These are phyloP conservation scores for Paramecium primaurelia DNA, from an alignment of 73 alveolate genomes.

Conservation along the genomic window DNA sequence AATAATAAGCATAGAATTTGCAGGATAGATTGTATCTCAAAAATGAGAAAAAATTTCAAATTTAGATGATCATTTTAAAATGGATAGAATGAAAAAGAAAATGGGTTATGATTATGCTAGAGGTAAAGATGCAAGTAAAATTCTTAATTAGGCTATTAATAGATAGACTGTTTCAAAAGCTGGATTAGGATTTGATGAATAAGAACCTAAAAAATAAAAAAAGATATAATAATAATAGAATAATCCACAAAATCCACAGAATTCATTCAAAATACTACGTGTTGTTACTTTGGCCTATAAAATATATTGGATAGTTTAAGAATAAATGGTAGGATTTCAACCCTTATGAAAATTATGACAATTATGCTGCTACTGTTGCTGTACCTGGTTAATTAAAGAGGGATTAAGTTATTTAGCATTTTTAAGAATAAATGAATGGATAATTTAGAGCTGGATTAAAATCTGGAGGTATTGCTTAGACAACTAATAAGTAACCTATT, in stretches of 20 bases:
- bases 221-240: neutral
- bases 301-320: neutral
- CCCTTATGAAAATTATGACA: neutral
- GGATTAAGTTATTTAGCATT: neutral
- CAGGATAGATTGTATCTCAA: conserved; percentile 60
- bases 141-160: conserved; percentile 5
- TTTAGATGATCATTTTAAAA: conserved; percentile 65
- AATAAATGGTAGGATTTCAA: conserved; percentile 6
- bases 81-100: conserved; percentile 52
- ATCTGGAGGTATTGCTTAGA: neutral
- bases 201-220: neutral
- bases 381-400: neutral
- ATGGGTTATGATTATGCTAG: conserved; percentile 52
- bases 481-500: neutral
- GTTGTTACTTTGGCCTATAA: neutral
- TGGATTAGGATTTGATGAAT: conserved; percentile 45
- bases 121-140: conserved; percentile 56
- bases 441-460: conserved; percentile 18
- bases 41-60: conserved; percentile 71
- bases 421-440: neutral
- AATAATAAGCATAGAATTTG: conserved; percentile 62
- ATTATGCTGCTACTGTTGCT: conserved; percentile 14
- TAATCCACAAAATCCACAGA: neutral
- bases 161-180: conserved; percentile 37
- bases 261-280: neutral